phyloP scores from a whole-genome alignment of 345 rosid species.

The Arabidopsis arenosa region DNA sequence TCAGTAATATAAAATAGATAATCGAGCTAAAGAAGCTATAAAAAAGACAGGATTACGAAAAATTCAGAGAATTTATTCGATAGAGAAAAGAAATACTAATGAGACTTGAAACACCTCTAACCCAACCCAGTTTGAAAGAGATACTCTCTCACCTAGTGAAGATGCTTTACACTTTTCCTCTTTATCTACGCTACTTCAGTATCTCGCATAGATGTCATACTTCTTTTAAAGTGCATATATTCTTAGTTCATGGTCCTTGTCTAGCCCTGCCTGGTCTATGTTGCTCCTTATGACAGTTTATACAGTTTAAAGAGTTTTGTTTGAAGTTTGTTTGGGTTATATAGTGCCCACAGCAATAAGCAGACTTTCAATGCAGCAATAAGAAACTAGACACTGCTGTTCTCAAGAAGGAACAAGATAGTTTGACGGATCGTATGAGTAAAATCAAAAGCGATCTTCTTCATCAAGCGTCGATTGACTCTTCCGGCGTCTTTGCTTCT shows the following conservation, averaged over 20 bases:
- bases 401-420: slow-evolving; percentile 67
- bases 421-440: slow-evolving; percentile 60
- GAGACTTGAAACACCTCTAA: slow-evolving; percentile 9
- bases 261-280: slow-evolving; percentile 6
- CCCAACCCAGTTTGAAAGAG: slow-evolving; percentile 4
- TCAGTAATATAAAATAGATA: no score
- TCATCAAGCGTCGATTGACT: slow-evolving; percentile 78
- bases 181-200: neutral
- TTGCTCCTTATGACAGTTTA: neutral
- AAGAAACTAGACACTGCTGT: slow-evolving; percentile 50
- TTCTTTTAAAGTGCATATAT: neutral
- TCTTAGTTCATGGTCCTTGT: neutral
- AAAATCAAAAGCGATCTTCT: slow-evolving; percentile 63
- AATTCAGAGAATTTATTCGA: no score
- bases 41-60: no score
- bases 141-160: neutral
- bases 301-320: neutral
- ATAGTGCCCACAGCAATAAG: no score
- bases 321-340: no score
- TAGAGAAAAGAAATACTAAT: neutral
- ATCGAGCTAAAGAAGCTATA: no score
- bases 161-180: neutral
- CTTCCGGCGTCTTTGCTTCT: slow-evolving; percentile 73
- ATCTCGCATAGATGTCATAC: neutral
- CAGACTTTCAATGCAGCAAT: no score